These are phyloP conservation scores for Cymbomonas tetramitiformis DNA, from an alignment of 139 green algal species.

Conservation along the genomic window DNA sequence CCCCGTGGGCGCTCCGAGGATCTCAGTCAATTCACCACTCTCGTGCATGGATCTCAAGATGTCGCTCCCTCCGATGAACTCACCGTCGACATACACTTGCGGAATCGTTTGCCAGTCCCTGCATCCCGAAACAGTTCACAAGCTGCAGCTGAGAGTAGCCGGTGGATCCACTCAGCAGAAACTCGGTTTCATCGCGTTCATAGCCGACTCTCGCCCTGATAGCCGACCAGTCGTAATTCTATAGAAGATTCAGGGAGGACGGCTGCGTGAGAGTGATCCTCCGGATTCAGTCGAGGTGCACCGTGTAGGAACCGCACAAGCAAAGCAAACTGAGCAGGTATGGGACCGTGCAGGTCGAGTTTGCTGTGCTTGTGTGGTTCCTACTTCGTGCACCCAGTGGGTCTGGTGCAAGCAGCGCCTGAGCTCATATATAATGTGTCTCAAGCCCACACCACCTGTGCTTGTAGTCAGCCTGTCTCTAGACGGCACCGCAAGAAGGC, in stretches of 20 bases:
- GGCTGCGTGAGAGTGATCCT: neutral
- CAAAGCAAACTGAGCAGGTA: neutral
- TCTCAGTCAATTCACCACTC: conserved; percentile 59
- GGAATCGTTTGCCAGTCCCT: conserved; percentile 90
- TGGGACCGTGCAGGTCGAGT: too few relatives aligned
- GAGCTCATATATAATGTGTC: too few relatives aligned
- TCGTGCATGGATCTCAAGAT: conserved; percentile 87
- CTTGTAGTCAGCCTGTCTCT: too few relatives aligned
- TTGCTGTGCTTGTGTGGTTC: too few relatives aligned
- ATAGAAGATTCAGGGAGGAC: neutral
- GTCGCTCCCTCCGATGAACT: conserved; percentile 87
- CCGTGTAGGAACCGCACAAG: neutral
- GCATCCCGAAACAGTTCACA: conserved; percentile 41
- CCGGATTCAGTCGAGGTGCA: neutral
- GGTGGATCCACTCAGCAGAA: neutral
- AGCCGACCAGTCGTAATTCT: neutral
- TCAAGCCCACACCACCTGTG: too few relatives aligned
- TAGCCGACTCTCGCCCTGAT: too few relatives aligned
- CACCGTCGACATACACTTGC: conserved; percentile 83
- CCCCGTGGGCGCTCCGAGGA: too few relatives aligned
- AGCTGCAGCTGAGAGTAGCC: neutral
- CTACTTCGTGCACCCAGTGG: too few relatives aligned
- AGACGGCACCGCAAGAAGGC: too few relatives aligned
- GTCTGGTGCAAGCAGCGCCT: too few relatives aligned
- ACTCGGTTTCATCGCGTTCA: too few relatives aligned